Evolutionary conservation across 169 alveolate species (phyloP), one percentile per base, ranked within the genome.

Genomic region (Babesia divergens): DNA sequence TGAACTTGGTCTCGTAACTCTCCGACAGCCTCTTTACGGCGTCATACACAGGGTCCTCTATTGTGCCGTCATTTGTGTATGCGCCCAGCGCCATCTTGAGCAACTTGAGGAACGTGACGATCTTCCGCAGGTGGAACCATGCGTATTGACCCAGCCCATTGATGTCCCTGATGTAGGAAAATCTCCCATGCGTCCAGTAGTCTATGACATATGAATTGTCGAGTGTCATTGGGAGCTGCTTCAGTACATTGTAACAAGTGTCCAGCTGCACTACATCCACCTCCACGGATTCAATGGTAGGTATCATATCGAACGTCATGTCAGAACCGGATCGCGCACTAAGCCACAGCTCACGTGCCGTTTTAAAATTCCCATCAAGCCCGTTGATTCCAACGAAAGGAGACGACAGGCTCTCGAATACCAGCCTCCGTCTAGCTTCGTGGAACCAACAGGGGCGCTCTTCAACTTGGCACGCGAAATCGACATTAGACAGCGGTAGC

Each of bases 61-160:
- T 37, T n/a, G n/a, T 34, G 0, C 65, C 76, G 53, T 60, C 75
- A 60, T 72, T 67, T 34, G 83, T 83, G 74, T 79, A 79, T 13
- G 67, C 74, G 24, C 69, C 69, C 24, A 69, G 53, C 24, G 52
- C 60, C 43, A 52, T 46, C 46, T 68, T 59, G 35, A 38, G 34
- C 47, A 50, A 51, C 31, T 70, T 80, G 38, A 87, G 71, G 24
- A 84, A 58, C 26, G 64, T 51, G 22, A 87, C 37, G 68, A 87
- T 76, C 70, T 83, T 83, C 56, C 71, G 69, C 47, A 87, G 38
- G 50, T 83, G 62, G 81, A 66, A 72, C 93, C 93, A 87, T 16
- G 88, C 89, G 66, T 87, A 87, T 38, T 87, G 93, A 13, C 93
- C 93, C 46, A 87, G 81, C 8, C 87, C 88, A 47, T 87, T 87